Conservation (phyloP, 2,329 filamentous ascomycete genomes). For the Salinomyces thailandicus region DNA sequence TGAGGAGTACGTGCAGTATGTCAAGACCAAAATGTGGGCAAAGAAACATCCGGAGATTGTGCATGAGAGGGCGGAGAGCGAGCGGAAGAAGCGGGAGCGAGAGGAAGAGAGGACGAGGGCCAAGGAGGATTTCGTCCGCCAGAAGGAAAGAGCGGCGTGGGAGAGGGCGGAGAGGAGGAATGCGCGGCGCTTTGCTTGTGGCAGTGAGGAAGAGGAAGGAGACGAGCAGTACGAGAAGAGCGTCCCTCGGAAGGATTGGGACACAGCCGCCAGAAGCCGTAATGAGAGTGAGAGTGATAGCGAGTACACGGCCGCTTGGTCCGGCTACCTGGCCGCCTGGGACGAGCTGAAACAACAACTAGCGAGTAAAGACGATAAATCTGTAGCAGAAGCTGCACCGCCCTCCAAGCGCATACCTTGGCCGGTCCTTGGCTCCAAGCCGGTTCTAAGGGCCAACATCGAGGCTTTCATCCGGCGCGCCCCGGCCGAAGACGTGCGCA, state of each 20-base stretch:
- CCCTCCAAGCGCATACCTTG: conserved; percentile 47
- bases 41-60: conserved; percentile 76
- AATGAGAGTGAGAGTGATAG: conserved; percentile 5
- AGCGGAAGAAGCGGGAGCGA: conserved; percentile 40
- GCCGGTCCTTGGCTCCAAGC: conserved; percentile 54
- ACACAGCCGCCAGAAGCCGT: background rate
- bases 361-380: conserved; percentile 5
- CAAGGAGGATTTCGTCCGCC: conserved; percentile 32
- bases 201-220: conserved; percentile 25
- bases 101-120: conserved; percentile 31
- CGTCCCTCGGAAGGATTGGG: conserved; percentile 1
- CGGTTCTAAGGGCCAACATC: conserved; percentile 50
- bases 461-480: conserved; percentile 58
- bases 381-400: conserved; percentile 9
- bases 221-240: conserved; percentile 44
- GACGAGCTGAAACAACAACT: conserved; percentile 21
- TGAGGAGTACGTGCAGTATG: conserved; percentile 80
- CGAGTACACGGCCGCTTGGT: conserved; percentile 21
- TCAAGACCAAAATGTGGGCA: conserved; percentile 89
- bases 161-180: conserved; percentile 25
- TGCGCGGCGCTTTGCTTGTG: conserved; percentile 27
- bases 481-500: conserved; percentile 21
- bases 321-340: conserved; percentile 21
- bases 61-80: conserved; percentile 59
- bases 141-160: conserved; percentile 27